These are phyloP conservation scores for Stereocaulon alpinum DNA, from an alignment of 495 filamentous ascomycete genomes.

Conservation along the genomic window DNA sequence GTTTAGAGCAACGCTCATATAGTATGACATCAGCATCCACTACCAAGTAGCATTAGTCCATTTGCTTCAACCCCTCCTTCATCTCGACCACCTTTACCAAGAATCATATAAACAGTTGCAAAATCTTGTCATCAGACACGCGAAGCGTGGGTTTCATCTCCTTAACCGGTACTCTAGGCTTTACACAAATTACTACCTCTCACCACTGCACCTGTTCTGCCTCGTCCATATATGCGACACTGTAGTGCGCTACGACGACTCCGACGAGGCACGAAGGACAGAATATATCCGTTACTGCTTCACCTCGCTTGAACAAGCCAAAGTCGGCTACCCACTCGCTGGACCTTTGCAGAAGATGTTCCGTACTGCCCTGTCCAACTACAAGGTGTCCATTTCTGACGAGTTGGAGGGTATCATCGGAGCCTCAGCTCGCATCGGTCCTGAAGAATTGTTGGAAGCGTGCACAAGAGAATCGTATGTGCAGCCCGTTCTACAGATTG, in stretches of 20 bases:
- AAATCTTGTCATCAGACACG: slow-evolving; percentile 5
- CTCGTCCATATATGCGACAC: slow-evolving; percentile 28
- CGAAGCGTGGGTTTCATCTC: slow-evolving; percentile 10
- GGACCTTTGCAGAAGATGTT: slow-evolving; percentile 30
- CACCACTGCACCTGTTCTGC: slow-evolving; percentile 29
- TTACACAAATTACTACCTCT: slow-evolving; percentile 26
- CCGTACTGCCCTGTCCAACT: slow-evolving; percentile 21
- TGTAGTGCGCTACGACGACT: slow-evolving; percentile 20
- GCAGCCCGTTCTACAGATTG: slow-evolving; percentile 23
- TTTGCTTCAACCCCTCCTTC: slow-evolving; percentile 15
- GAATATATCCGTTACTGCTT: slow-evolving; percentile 25
- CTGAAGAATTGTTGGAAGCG: slow-evolving; percentile 27
- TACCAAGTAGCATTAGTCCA: slow-evolving; percentile 20
- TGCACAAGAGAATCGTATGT: slow-evolving; percentile 27
- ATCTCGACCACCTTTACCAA: not conserved
- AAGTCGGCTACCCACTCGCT: slow-evolving; percentile 24
- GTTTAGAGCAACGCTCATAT: not conserved
- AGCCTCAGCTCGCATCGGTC: slow-evolving; percentile 8
- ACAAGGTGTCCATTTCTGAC: slow-evolving; percentile 17
- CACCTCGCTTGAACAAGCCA: slow-evolving; percentile 25
- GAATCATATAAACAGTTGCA: slow-evolving; percentile 10
- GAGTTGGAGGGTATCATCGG: slow-evolving; percentile 12
- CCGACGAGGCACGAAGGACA: slow-evolving; percentile 1
- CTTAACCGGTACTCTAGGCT: slow-evolving; percentile 18
- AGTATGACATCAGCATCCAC: slow-evolving; percentile 11